Evolutionary conservation across 2,329 filamentous ascomycete genomes (phyloP), one percentile per base, ranked within the genome.

Genomic region (Alternaria ventricosa): DNA sequence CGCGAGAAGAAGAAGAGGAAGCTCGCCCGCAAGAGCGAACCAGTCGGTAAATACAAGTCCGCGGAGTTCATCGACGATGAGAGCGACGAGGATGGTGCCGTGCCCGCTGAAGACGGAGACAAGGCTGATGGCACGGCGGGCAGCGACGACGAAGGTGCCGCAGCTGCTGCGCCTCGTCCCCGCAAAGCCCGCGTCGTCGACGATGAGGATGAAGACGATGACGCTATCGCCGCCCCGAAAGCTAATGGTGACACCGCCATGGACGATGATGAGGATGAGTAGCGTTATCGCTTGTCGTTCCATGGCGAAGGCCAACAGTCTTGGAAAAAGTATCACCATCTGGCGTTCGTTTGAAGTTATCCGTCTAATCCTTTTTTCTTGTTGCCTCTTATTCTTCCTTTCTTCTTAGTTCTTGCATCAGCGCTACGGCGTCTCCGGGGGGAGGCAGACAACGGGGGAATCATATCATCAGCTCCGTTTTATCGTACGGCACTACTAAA

Each of bases 31-130:
- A 87, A 87, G 74, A 69, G 78, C 70, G 74, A 78, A 58, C 71
- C 73, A 1, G 51, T 76, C 71, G 81, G 79, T 78, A 96, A 97
- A 81, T 97, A 88, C 85, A 97, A 97, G 86, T 94, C 91, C 55
- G 89, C 87, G 2, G 94, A 97, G 80, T 88, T 94, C 66, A 89
- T 97, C 27, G 90, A 93, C 47, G 92, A 95, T 66, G 90, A 92
- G n/a, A 73, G 70, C 56, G 75, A 79, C 22, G 72, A 66, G n/a
- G 73, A 76, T n/a, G 69, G 67, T 1, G 73, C 69, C 25, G 54
- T 61, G 8, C 62, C 69, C n/a, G 69, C 66, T 5, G 67, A 64
- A n/a, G 68, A 65, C 15, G 62, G 58, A n/a, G 70, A 65, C 6
- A 65, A 70, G 49, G 64, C 45, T 0, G 61, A 60, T n/a, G 65